Percentiles rank a stretch among this genome's conserved stretches.
Evolutionary conservation across 2,329 filamentous ascomycete genomes (phyloP).

Genomic region (Hypoxylon sp.): DNA sequence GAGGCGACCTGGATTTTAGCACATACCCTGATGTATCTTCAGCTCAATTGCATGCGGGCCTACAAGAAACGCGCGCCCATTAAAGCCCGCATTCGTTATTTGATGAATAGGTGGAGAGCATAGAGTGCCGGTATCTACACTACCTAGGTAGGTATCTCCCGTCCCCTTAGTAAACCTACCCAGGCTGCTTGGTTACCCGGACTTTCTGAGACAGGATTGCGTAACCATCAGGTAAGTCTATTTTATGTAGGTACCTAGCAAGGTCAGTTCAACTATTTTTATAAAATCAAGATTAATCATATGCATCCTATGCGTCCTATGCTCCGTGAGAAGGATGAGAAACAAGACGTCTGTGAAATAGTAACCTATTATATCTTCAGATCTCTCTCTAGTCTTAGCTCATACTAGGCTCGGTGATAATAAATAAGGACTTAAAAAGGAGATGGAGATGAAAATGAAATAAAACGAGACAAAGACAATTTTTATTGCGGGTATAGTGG

Average conservation of each 20-base stretch:
- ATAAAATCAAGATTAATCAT: neutral
- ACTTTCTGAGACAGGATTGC: neutral
- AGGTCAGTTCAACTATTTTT: neutral
- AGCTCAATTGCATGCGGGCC: conserved; percentile 47
- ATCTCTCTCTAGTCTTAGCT: neutral
- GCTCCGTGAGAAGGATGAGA: neutral
- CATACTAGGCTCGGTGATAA: conserved; percentile 1
- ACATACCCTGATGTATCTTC: conserved; percentile 49
- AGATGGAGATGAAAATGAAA: neutral
- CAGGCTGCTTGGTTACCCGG: neutral
- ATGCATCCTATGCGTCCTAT: neutral
- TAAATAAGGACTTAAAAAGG: neutral
- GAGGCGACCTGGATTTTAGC: conserved; percentile 48
- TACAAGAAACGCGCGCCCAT: conserved; percentile 24
- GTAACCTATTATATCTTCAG: neutral
- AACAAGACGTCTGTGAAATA: neutral
- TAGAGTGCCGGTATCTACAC: neutral
- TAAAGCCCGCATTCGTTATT: conserved; percentile 31
- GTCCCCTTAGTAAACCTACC: neutral
- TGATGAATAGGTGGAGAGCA: conserved; percentile 22
- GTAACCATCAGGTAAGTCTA: neutral
- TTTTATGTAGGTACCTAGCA: neutral
- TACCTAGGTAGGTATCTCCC: too few relatives aligned
- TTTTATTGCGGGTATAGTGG: neutral
- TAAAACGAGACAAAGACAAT: neutral